Base-by-base conservation (phyloP, 2,329 filamentous ascomycete species). In the Fusarium neocosmosporiellum region DNA sequence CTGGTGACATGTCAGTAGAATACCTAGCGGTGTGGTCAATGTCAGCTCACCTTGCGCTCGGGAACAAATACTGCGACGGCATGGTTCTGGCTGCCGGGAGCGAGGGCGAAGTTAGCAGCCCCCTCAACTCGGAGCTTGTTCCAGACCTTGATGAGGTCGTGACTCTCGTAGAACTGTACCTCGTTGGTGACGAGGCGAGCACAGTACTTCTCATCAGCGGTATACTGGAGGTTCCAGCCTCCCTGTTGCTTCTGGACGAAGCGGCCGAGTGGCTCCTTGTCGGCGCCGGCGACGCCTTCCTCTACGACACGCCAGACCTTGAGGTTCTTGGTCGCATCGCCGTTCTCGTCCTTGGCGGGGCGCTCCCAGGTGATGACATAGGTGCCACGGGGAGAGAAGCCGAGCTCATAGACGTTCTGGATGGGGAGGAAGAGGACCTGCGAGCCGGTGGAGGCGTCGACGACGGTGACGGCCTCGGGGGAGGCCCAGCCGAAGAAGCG, bases 321-420 rank as follows among this genome's bases (percentile, higher is more conserved):
- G 74, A 99, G 87, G 82, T 99, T 99, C 89, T 98, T 98, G 77
- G 91, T 92, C 53, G 96, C 95, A 83, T 98, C 94, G 65, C 96
- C 96, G 69, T 93, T 92, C 80, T 96, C 96, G 79, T 98, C 96
- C 86, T 98, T 98, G 75, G 90, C 88, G 10, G 95, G 93, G 37
- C 96, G 92, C 86, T 99, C 96, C 95, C 95, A 98, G 62, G 96
- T 98, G 81, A 97, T 98, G 81, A 98, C 87, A 83, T 94, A 99
- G 66, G 94, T 96, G 70, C 96, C 96, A 64, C 91, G 88, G 7
- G 96, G 96, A 29, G 96, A 99, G 85, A 99, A 99, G 74, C 92
- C 94, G 69, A 99, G 87, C 83, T 99, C 96, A 85, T 94, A 98
- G 74, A 98, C 95, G 80, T 97, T 96, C 67, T 92, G 86, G 48